Percentiles rank a stretch among this genome's conserved stretches.
Evolutionary conservation across 1,139 yeast genomes (phyloP).

Genomic region (Taphrina pruni): DNA sequence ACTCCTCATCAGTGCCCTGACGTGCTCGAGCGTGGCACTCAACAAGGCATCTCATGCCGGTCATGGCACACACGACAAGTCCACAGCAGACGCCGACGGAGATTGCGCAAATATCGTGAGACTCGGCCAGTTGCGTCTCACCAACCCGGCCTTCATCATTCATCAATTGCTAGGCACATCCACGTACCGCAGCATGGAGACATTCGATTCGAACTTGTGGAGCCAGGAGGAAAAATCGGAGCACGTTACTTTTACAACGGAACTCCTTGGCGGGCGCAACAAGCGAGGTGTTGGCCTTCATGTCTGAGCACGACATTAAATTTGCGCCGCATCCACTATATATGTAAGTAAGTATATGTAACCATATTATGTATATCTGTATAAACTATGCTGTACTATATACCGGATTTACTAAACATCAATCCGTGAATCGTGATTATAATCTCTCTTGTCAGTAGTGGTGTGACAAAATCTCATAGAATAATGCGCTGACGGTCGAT

Average conservation of each 20-base stretch:
- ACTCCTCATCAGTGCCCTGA: conserved; percentile 10
- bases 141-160: conserved; percentile 11
- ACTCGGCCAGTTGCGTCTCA: conserved; percentile 8
- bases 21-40: conserved; percentile 10
- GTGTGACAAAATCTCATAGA: not conserved
- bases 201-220: conserved; percentile 13
- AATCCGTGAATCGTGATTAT: not conserved
- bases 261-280: not conserved
- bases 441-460: not conserved
- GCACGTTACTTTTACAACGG: not conserved
- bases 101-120: conserved; percentile 9
- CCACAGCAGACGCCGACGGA: not conserved
- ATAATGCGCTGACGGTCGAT: conserved; percentile 1
- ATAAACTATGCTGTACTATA: no score
- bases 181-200: not conserved
- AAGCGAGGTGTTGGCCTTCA: conserved; percentile 5
- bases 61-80: not conserved
- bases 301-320: not conserved
- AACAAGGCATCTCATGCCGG: not conserved
- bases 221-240: not conserved
- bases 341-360: not conserved
- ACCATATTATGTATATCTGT: not conserved
- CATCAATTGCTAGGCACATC: conserved; percentile 10
- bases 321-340: not conserved
- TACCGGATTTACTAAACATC: not conserved